phyloP scores from a whole-genome alignment of 371 early-diverging fungal species.

The Mortierella sp. region DNA sequence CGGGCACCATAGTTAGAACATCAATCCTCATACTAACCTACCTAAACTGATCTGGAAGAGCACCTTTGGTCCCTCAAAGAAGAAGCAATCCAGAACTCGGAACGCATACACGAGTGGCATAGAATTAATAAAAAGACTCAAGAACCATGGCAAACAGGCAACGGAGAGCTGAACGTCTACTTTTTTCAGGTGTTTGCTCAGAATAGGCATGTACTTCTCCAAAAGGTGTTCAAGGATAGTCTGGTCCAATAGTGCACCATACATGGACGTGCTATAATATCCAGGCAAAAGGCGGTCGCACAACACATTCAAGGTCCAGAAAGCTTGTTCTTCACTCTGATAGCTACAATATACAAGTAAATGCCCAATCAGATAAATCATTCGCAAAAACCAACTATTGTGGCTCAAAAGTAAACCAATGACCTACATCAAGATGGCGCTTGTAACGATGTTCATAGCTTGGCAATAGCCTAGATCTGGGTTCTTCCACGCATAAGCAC shows the following conservation, averaged over 20 bases:
- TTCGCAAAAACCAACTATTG: background rate
- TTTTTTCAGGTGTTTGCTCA: constrained; percentile 84
- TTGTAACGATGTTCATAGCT: constrained; percentile 98
- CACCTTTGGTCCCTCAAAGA: constrained; percentile 93
- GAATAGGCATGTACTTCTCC: constrained; percentile 81
- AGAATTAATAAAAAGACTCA: constrained; percentile 94
- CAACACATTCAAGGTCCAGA: constrained; percentile 91
- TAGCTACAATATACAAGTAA: constrained; percentile 60
- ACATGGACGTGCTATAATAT: constrained; percentile 98
- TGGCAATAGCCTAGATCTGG: constrained; percentile 98
- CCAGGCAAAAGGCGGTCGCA: constrained; percentile 93
- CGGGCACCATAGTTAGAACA: too few species aligned
- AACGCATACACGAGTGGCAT: constrained; percentile 91
- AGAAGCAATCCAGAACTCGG: constrained; percentile 93
- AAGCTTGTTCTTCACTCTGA: constrained; percentile 96
- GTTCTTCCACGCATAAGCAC: constrained; percentile 87
- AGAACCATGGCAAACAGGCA: constrained; percentile 96
- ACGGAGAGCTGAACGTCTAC: constrained; percentile 95
- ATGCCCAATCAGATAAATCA: background rate
- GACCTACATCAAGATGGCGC: constrained; percentile 87
- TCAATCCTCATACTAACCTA: constrained; percentile 6
- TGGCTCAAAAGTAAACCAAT: background rate
- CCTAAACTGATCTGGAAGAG: constrained; percentile 90
- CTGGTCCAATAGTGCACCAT: constrained; percentile 95
- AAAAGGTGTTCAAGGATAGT: constrained; percentile 93